Base-by-base conservation (phyloP, 176 grass and related monocot species). In the Aegilops sharonensis region DNA sequence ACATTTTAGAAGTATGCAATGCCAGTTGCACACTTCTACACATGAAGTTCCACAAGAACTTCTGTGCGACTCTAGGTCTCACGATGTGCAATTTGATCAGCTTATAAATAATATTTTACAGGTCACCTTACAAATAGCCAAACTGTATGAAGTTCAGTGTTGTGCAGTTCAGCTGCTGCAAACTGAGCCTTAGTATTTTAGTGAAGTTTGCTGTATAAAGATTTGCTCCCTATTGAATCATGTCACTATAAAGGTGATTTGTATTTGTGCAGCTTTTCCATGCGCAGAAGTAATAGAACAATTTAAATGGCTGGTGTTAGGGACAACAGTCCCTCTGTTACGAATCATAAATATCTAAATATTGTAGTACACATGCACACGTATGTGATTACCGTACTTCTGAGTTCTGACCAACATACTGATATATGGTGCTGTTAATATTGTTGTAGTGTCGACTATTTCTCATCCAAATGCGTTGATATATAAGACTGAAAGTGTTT, bases 371-470 rank as follows among this genome's bases (percentile, higher is more conserved):
- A 14, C 75, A 21, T 67, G 72, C 72, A 79, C 25, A 68, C 45
- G 17, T 89, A 50, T 83, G 64, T 77, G 40, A 54, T 72, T 74
- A 43, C 21, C 20, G 21, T 54, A 24, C 4, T 17, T 31, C 5
- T 1, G 0, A 32, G 25, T 17, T 31, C 4, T 1, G 0, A 32
- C 34, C 63, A 87, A 6, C 25, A 24, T 67, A 40, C 25, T 35
- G 15, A 65, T 68, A 65, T 68, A 48, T 45, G 32, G 57, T 47
- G 23, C 43, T 85, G 23, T 72, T 74, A 79, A 80, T 60, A 6
- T 84, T 79, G 12, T 37, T 80, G 14, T 67, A 79, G 35, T 79
- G 9, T 74, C 11, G 6, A n/a, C 54, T 67, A 20, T 75, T 83
- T 14, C 37, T 52, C 42, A 24, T 64, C 14, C 36, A 79, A 15